These are phyloP conservation scores for Scorias spongiosa DNA, from an alignment of 2,329 filamentous ascomycete genomes.

Conservation along the genomic window DNA sequence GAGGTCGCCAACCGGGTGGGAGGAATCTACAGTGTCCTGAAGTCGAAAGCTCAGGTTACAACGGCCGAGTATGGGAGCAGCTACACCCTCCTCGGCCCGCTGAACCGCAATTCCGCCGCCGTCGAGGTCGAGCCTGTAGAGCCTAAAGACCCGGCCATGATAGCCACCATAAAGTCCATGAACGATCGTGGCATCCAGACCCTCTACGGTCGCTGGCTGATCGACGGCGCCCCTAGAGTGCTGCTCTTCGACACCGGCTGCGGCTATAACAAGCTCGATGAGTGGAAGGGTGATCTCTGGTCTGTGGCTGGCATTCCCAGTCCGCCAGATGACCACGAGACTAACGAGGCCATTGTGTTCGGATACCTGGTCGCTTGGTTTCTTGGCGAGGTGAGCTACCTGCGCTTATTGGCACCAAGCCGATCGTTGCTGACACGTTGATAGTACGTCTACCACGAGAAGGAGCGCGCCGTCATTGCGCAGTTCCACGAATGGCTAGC, in stretches of 20 bases:
- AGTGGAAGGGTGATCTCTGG: conserved; percentile 97
- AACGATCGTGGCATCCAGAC: conserved; percentile 78
- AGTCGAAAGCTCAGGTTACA: conserved; percentile 95
- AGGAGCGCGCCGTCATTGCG: conserved; percentile 79
- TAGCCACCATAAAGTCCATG: conserved; percentile 81
- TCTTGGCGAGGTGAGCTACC: conserved; percentile 67
- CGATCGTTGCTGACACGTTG: background rate
- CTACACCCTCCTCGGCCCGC: conserved; percentile 87
- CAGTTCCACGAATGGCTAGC: conserved; percentile 99
- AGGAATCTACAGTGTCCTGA: conserved; percentile 97
- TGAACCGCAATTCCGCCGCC: conserved; percentile 85
- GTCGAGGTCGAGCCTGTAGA: conserved; percentile 93
- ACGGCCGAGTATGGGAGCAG: conserved; percentile 96
- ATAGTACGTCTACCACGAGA: conserved; percentile 88
- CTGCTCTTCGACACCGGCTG: conserved; percentile 90
- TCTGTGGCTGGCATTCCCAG: conserved; percentile 85
- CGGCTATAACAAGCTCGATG: conserved; percentile 77
- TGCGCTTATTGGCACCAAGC: background rate
- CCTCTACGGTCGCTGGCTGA: conserved; percentile 91
- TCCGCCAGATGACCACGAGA: conserved; percentile 80
- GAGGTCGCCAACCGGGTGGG: conserved; percentile 97
- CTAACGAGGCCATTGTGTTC: conserved; percentile 94
- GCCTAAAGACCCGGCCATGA: conserved; percentile 64
- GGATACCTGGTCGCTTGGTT: conserved; percentile 98
- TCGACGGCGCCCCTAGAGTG: conserved; percentile 87